These are phyloP conservation scores for Larix kaempferi DNA, from an alignment of 75 land plant species.

Conservation along the genomic window DNA sequence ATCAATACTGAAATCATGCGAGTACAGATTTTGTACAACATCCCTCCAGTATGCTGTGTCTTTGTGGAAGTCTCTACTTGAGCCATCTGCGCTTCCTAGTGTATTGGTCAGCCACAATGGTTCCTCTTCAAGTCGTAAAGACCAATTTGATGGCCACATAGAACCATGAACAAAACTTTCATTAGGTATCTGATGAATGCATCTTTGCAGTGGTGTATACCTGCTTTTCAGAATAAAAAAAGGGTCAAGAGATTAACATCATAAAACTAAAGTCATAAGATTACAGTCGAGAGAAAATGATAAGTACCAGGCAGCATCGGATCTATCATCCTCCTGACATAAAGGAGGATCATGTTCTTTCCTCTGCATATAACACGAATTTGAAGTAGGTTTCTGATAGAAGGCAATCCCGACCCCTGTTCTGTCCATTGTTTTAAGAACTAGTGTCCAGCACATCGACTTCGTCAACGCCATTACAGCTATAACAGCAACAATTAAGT, in stretches of 20 bases:
- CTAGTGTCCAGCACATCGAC: slow-evolving; percentile 81
- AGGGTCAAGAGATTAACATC: not conserved
- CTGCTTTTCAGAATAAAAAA: slow-evolving; percentile 17
- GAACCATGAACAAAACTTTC: not conserved
- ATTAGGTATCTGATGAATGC: slow-evolving; percentile 37
- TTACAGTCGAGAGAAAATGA: not conserved
- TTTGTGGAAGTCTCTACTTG: slow-evolving; percentile 30
- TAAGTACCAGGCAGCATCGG: slow-evolving; percentile 73
- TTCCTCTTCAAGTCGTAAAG: slow-evolving; percentile 54
- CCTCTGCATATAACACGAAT: slow-evolving; percentile 63
- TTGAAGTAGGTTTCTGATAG: slow-evolving; percentile 86
- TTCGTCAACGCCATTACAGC: slow-evolving; percentile 66
- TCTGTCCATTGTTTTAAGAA: slow-evolving; percentile 42
- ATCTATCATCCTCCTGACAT: slow-evolving; percentile 40
- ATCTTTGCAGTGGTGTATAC: slow-evolving; percentile 58
- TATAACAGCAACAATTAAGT: slow-evolving; percentile 21
- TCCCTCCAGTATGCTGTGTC: slow-evolving; percentile 67
- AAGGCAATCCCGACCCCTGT: slow-evolving; percentile 81
- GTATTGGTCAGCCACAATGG: slow-evolving; percentile 35
- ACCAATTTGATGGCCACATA: slow-evolving; percentile 56
- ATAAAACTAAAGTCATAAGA: not conserved
- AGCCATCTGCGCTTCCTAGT: slow-evolving; percentile 17
- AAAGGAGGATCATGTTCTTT: slow-evolving; percentile 51
- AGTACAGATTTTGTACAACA: slow-evolving; percentile 59
- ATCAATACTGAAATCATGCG: slow-evolving; percentile 46